These are phyloP conservation scores for Flaveria brownii DNA, from an alignment of 129 eudicot species.

Conservation along the genomic window DNA sequence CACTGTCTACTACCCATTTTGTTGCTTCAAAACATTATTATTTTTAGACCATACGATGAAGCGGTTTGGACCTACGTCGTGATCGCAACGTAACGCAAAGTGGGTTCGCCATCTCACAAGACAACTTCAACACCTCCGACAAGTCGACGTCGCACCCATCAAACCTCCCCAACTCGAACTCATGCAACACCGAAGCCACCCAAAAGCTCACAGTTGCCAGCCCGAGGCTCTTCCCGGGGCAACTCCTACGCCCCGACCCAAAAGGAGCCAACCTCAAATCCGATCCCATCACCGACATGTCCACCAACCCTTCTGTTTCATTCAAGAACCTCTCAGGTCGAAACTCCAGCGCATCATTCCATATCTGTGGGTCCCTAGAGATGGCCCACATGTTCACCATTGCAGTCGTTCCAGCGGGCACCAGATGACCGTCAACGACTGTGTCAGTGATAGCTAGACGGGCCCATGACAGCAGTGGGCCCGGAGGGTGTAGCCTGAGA, in stretches of 20 bases:
- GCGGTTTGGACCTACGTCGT: constrained; percentile 29
- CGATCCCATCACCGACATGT: constrained; percentile 71
- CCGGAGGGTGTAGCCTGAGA: constrained; percentile 88
- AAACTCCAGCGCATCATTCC: constrained; percentile 67
- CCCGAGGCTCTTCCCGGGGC: constrained; percentile 81
- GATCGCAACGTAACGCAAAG: constrained; percentile 49
- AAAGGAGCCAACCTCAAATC: constrained; percentile 89
- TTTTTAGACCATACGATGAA: neutral
- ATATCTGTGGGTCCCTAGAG: constrained; percentile 62
- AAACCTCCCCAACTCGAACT: constrained; percentile 47
- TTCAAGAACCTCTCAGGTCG: constrained; percentile 69
- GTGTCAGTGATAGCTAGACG: constrained; percentile 68
- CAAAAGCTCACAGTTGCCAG: constrained; percentile 70
- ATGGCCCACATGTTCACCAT: constrained; percentile 99
- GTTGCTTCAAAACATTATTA: neutral
- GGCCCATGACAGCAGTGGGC: constrained; percentile 89
- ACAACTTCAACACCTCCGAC: constrained; percentile 60
- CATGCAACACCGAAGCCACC: constrained; percentile 78
- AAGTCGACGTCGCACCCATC: constrained; percentile 45
- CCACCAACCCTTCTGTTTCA: constrained; percentile 7
- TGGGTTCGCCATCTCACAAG: constrained; percentile 91
- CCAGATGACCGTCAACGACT: constrained; percentile 57
- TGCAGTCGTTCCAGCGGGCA: constrained; percentile 81
- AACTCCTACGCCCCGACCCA: constrained; percentile 81
- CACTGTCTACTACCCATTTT: constrained; percentile 7